phyloP scores from a whole-genome alignment of 192 early-diverging fungal genomes.

The Paraglomus occultum region DNA sequence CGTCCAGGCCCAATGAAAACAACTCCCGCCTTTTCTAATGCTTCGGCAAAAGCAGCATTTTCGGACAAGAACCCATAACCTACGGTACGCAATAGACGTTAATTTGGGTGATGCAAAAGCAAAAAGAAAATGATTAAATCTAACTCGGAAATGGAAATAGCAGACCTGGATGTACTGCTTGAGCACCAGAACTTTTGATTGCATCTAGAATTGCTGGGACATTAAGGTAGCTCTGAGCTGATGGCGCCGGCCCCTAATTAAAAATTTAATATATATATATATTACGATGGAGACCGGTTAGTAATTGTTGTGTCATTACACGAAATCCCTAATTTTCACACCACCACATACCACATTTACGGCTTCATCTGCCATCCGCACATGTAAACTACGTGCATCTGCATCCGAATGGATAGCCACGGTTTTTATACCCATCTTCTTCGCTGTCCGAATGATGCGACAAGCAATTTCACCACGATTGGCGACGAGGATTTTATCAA shows the following conservation, averaged over 20 bases:
- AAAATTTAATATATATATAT: neutral
- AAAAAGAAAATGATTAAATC: slow-evolving; percentile 2
- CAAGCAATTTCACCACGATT: slow-evolving; percentile 96
- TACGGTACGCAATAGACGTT: slow-evolving; percentile 24
- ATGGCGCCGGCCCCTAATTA: slow-evolving; percentile 66
- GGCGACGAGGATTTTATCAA: slow-evolving; percentile 92
- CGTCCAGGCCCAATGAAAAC: slow-evolving; percentile 72
- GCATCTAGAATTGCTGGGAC: slow-evolving; percentile 77
- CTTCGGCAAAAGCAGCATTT: slow-evolving; percentile 78
- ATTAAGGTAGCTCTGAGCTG: slow-evolving; percentile 80
- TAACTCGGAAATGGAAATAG: neutral
- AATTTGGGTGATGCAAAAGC: neutral
- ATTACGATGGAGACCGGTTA: slow-evolving; percentile 12
- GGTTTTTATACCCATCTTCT: slow-evolving; percentile 92
- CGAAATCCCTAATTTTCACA: slow-evolving; percentile 33
- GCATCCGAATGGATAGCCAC: slow-evolving; percentile 94
- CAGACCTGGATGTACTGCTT: slow-evolving; percentile 88
- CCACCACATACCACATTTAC: slow-evolving; percentile 55
- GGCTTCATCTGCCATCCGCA: slow-evolving; percentile 86
- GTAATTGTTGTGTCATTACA: neutral
- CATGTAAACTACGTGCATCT: slow-evolving; percentile 84
- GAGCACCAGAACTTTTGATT: slow-evolving; percentile 69
- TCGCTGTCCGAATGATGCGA: slow-evolving; percentile 89
- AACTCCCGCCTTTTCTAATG: slow-evolving; percentile 68
- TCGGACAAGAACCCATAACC: slow-evolving; percentile 95